Evolutionary conservation across 352 stramenopile genomes (phyloP), one percentile per base, ranked within the genome.

Genomic region (Blastocystis sp.): DNA sequence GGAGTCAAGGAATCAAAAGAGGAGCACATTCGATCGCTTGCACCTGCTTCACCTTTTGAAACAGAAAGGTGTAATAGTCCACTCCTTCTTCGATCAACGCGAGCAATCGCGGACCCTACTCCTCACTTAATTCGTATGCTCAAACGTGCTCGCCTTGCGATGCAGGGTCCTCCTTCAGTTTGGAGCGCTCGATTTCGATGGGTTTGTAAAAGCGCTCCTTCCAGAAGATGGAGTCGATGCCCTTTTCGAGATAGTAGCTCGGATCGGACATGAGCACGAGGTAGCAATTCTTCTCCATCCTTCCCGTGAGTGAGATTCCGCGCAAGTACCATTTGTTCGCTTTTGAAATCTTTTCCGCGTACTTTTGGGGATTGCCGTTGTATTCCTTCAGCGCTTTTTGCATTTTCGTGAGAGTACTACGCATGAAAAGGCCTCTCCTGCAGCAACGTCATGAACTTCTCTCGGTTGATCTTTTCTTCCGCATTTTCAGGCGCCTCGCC

Each of bases 201-300:
- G 52, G 74, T 14, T 45, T 62, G 56, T 84, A 84, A 23, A 84
- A 84, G 17, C 74, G 60, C 10, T 84, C 56, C 45, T 69, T 66
- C 74, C 74, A 84, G n/a, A 84, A 53, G 43, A 67, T 67, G n/a
- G 56, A 69, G n/a, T 84, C 74, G 17, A 84, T 34, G 38, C 34
- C 52, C 21, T 61, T 84, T 69, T 84, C 74, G 17, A 84, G 45
- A 67, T 84, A 84, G 48, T 67, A 84, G 61, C 74, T 84, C n/a
- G 74, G 74, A 52, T 84, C 74, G 23, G 34, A 67, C 1, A 84
- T 52, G 52, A 84, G 45, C 28, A 69, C 28, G 0, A 28, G 17
- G 48, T 23, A 84, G 45, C 48, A 84, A 59, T 61, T 56, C 14
- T 69, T 84, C n/a, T 84, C 74, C 52, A 84, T 84, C 74, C 74